phyloP scores from a whole-genome alignment of 192 early-diverging fungal genomes.

The Coemansia sp. region DNA sequence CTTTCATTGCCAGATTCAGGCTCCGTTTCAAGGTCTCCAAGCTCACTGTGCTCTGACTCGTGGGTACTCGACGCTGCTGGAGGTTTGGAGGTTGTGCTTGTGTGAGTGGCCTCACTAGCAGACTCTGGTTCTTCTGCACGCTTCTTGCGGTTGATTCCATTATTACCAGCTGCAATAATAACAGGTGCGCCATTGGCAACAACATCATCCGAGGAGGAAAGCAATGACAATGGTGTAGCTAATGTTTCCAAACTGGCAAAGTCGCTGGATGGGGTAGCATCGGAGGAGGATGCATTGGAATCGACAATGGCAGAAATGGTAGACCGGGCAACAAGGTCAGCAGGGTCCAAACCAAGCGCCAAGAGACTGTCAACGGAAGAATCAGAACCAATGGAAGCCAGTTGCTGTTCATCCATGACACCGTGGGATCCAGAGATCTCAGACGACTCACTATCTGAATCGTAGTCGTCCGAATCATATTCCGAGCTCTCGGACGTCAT shows the following conservation, averaged over 20 bases:
- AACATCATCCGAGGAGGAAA: background rate
- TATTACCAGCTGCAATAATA: conserved; percentile 6
- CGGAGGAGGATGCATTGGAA: no score
- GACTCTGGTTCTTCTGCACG: background rate
- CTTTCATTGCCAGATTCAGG: background rate
- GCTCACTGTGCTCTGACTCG: background rate
- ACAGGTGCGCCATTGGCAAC: background rate
- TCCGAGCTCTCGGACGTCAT: background rate
- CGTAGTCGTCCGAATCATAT: background rate
- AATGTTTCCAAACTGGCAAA: no score
- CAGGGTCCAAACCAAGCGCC: no score
- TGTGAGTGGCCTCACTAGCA: background rate
- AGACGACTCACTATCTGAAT: background rate
- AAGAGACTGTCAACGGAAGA: no score
- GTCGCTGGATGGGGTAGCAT: no score
- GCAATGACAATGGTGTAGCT: background rate
- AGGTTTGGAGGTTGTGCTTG: background rate
- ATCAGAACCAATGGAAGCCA: no score
- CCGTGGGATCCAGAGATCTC: no score
- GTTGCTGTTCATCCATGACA: no score
- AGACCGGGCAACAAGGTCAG: no score
- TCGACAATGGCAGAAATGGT: no score
- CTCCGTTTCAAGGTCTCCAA: background rate
- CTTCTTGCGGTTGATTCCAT: conserved; percentile 7
- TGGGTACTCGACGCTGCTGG: background rate